These are phyloP conservation scores for Rhodomyrtus tomentosa DNA, from an alignment of 345 rosid genomes.

Conservation along the genomic window DNA sequence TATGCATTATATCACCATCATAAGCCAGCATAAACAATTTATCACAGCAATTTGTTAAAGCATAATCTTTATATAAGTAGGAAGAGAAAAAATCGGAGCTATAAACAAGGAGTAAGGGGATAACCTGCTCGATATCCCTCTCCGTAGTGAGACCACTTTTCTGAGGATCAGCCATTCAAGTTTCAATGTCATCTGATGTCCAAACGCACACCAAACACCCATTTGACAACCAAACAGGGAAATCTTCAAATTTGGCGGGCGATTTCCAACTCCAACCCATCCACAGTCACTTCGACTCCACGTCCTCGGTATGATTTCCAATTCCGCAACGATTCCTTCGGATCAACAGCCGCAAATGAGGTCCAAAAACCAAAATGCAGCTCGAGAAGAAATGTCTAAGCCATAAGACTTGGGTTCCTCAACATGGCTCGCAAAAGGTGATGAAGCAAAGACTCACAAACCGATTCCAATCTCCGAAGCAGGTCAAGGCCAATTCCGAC, in stretches of 20 bases:
- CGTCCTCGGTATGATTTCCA: neutral
- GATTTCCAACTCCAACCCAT: constrained; percentile 15
- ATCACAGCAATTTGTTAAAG: neutral
- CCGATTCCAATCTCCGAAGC: constrained; percentile 2
- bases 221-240: constrained; percentile 33
- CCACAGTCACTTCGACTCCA: neutral
- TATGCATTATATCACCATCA: neutral
- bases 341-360: neutral
- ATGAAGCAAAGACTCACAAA: neutral
- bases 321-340: neutral
- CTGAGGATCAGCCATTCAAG: constrained; percentile 76
- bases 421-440: neutral
- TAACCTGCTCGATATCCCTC: constrained; percentile 80
- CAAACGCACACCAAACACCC: constrained; percentile 25
- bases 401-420: constrained; percentile 8
- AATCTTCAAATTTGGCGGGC: constrained; percentile 4
- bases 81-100: constrained; percentile 4
- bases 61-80: neutral
- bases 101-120: neutral
- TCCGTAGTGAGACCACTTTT: constrained; percentile 45
- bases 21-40: neutral
- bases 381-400: neutral
- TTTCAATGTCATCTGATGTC: constrained; percentile 9
- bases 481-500: constrained; percentile 8
- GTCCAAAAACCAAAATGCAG: neutral